A percentile compares a stretch with the other conserved stretches of the same genome.
Conservation (phyloP, 2,329 filamentous ascomycete genomes). For the Colletotrichum brevisporum region DNA sequence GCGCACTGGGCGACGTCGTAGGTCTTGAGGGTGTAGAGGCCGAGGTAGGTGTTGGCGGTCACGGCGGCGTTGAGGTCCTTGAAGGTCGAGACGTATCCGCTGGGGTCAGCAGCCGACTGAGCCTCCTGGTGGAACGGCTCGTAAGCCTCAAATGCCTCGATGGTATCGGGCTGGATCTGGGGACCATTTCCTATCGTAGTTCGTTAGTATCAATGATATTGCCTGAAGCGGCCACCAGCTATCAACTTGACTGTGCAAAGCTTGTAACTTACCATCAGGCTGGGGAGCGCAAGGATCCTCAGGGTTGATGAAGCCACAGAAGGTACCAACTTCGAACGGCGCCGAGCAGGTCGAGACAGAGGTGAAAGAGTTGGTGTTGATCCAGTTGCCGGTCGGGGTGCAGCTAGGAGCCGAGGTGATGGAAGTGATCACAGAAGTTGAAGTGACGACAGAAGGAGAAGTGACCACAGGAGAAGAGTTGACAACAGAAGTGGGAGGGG, state of each 20-base stretch:
- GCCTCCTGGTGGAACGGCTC: conserved; percentile 15
- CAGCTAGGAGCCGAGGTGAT: conserved; percentile 20
- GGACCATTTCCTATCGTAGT: conserved; percentile 1
- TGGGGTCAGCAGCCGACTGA: not conserved
- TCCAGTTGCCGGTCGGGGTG: conserved; percentile 30
- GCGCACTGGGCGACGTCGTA: conserved; percentile 34
- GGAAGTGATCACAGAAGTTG: conserved; percentile 12
- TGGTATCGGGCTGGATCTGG: conserved; percentile 18
- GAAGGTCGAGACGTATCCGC: conserved; percentile 29
- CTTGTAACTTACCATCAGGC: conserved; percentile 12
- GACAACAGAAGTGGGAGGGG: conserved; percentile 6
- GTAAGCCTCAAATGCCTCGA: conserved; percentile 16
- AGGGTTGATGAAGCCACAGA: conserved; percentile 35
- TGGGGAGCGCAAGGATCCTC: conserved; percentile 36
- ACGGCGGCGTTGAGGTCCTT: conserved; percentile 31
- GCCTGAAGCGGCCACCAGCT: too few relatives aligned
- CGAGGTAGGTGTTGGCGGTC: conserved; percentile 35
- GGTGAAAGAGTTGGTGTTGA: conserved; percentile 29
- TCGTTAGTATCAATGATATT: not conserved
- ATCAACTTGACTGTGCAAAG: not conserved
- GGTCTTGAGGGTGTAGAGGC: conserved; percentile 29
- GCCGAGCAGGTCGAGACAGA: conserved; percentile 18
- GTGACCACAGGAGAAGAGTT: not conserved
- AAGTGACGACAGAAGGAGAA: conserved; percentile 2
- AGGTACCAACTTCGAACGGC: conserved; percentile 32